Evolutionary conservation across 1,284 basidiomycete species (phyloP).

Genomic region (Phlebopus sp.): DNA sequence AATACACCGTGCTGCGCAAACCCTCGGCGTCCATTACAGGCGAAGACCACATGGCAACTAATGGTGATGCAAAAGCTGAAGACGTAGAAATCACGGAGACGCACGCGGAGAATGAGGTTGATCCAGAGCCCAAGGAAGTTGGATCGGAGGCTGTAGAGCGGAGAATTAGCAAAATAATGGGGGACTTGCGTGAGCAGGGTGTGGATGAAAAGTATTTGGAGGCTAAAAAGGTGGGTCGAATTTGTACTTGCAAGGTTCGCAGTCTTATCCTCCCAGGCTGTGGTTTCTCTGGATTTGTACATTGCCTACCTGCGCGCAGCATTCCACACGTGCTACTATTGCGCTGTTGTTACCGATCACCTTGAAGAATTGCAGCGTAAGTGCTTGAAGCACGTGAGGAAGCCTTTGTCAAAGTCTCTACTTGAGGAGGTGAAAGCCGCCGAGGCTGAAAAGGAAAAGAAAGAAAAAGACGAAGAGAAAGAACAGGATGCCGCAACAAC

Average conservation of each 20-base stretch:
- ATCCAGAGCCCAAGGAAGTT: conserved; percentile 55
- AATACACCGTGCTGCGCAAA: conserved; percentile 52
- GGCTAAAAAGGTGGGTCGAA: conserved; percentile 59
- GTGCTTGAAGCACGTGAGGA: conserved; percentile 88
- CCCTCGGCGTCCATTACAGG: conserved; percentile 21
- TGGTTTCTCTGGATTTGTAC: conserved; percentile 80
- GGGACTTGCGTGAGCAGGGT: conserved; percentile 63
- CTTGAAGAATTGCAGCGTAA: conserved; percentile 91
- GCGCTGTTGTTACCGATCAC: conserved; percentile 87
- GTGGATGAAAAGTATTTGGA: conserved; percentile 63
- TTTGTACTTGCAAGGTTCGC: conserved; percentile 9
- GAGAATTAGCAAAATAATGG: conserved; percentile 70
- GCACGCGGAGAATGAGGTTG: conserved; percentile 47
- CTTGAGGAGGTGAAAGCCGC: conserved; percentile 54
- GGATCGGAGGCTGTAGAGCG: conserved; percentile 71
- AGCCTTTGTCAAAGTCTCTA: conserved; percentile 56
- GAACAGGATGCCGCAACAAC: conserved; percentile 19
- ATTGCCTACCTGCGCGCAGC: conserved; percentile 81
- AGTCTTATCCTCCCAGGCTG: conserved; percentile 44
- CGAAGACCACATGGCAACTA: conserved; percentile 30
- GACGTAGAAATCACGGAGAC: conserved; percentile 42
- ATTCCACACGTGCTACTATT: conserved; percentile 94
- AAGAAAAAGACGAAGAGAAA: conserved; percentile 36
- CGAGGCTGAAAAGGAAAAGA: conserved; percentile 42
- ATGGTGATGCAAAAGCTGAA: conserved; percentile 29